Conservation (phyloP, 768 basidiomycete genomes). For the Leccinellum albellum region DNA sequence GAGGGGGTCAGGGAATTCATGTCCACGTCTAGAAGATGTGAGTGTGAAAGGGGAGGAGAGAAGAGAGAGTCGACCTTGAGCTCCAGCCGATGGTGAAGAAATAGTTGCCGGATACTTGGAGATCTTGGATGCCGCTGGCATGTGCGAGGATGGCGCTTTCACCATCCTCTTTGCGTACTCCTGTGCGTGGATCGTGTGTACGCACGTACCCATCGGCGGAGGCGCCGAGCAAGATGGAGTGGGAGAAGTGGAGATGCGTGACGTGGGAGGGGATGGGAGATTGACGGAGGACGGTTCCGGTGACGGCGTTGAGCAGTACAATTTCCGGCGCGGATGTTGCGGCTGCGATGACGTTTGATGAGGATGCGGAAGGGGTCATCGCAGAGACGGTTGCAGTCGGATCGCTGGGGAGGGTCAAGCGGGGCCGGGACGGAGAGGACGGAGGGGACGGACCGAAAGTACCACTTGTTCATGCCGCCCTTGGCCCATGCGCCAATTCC, state of each 20-base stretch:
- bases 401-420: constrained; percentile 29
- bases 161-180: constrained; percentile 42
- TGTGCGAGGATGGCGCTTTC: constrained; percentile 74
- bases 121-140: constrained; percentile 73
- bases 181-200: constrained; percentile 66
- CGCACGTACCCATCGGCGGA: constrained; percentile 72
- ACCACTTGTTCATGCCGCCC: constrained; percentile 85
- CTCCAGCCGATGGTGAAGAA: constrained; percentile 86
- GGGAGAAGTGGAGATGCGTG: constrained; percentile 63
- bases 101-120: constrained; percentile 75
- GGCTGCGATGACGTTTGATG: constrained; percentile 55
- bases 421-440: neutral
- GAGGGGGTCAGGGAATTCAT: constrained; percentile 84
- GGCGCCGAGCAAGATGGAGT: constrained; percentile 62
- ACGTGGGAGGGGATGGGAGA: constrained; percentile 52
- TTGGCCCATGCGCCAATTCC: constrained; percentile 80
- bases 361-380: constrained; percentile 45
- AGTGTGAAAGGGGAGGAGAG: neutral
- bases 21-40: constrained; percentile 61
- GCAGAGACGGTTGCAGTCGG: constrained; percentile 34
- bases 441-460: constrained; percentile 45
- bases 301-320: constrained; percentile 67
- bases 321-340: constrained; percentile 61
- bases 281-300: constrained; percentile 61
- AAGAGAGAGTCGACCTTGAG: constrained; percentile 52